These are phyloP conservation scores for Phlegmacium glaucopus DNA, from an alignment of 768 basidiomycete genomes.

Conservation along the genomic window DNA sequence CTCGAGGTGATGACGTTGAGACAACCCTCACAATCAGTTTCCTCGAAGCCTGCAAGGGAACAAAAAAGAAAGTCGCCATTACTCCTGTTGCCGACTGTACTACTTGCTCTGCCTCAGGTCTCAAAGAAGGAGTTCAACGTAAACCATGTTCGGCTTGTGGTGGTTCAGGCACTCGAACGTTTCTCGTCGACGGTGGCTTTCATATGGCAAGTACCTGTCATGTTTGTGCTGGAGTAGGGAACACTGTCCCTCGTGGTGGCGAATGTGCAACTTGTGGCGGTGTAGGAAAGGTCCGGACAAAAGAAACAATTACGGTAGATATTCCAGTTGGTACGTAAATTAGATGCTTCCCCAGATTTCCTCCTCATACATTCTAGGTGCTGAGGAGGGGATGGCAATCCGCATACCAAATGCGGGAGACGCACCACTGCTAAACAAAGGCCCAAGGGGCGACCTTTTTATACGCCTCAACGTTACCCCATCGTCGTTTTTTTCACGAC, in stretches of 20 bases:
- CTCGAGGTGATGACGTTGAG: slow-evolving; percentile 81
- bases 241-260: slow-evolving; percentile 70
- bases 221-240: slow-evolving; percentile 78
- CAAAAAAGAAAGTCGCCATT: slow-evolving; percentile 68
- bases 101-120: slow-evolving; percentile 81
- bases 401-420: slow-evolving; percentile 81
- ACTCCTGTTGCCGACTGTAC: slow-evolving; percentile 81
- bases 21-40: slow-evolving; percentile 73
- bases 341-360: slow-evolving; percentile 4
- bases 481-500: slow-evolving; percentile 83
- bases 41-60: slow-evolving; percentile 93
- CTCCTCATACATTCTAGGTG: slow-evolving; percentile 44
- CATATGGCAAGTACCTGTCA: slow-evolving; percentile 93
- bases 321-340: slow-evolving; percentile 75
- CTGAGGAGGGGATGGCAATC: slow-evolving; percentile 94
- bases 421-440: slow-evolving; percentile 75
- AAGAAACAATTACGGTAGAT: slow-evolving; percentile 74
- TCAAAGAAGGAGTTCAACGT: slow-evolving; percentile 84
- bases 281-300: slow-evolving; percentile 80
- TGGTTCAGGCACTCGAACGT: slow-evolving; percentile 86
- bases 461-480: slow-evolving; percentile 82
- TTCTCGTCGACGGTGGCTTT: slow-evolving; percentile 90
- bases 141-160: slow-evolving; percentile 76
- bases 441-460: slow-evolving; percentile 78
- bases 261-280: slow-evolving; percentile 83